A percentile compares a stretch with the other conserved stretches of the same genome.
Conservation (phyloP, 78 protist species). For the Dictyostelium brefeldianum region DNA sequence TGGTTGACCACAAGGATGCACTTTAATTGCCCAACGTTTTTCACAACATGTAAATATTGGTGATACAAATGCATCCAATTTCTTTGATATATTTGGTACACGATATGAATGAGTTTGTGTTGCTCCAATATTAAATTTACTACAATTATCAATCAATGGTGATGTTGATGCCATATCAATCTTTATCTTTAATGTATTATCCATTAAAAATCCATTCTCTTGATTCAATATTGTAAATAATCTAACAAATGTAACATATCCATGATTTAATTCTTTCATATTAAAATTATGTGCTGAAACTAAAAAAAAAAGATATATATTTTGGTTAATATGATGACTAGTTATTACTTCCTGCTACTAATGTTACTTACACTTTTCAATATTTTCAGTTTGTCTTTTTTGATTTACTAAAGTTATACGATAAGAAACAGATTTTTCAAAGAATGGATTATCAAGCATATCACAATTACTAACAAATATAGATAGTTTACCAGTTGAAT, state of each 20-base stretch:
- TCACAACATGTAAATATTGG: conserved; percentile 2
- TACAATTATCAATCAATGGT: conserved; percentile 7
- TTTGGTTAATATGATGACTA: not conserved
- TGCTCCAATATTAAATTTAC: not conserved
- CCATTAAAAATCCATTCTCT: conserved; percentile 7
- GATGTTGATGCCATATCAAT: conserved; percentile 20
- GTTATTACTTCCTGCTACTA: too few relatives aligned
- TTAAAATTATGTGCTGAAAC: conserved; percentile 21
- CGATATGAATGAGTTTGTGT: conserved; percentile 11
- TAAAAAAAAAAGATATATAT: not conserved
- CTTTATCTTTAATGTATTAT: conserved; percentile 2
- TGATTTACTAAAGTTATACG: conserved; percentile 1
- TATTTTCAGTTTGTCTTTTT: conserved; percentile 11
- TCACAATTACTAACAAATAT: conserved; percentile 17
- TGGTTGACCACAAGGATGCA: conserved; percentile 28
- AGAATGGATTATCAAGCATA: conserved; percentile 15
- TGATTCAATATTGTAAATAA: conserved; percentile 20
- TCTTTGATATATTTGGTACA: conserved; percentile 4
- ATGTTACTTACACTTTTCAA: not conserved
- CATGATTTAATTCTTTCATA: conserved; percentile 25
- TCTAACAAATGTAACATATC: conserved; percentile 25
- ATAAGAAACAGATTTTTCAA: conserved; percentile 6
- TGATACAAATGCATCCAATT: conserved; percentile 5
- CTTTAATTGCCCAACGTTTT: not conserved
- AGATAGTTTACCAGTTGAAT: conserved; percentile 7